Base-by-base conservation (phyloP, 1,139 yeast genomes). In the Sugiyamaella castrensis region DNA sequence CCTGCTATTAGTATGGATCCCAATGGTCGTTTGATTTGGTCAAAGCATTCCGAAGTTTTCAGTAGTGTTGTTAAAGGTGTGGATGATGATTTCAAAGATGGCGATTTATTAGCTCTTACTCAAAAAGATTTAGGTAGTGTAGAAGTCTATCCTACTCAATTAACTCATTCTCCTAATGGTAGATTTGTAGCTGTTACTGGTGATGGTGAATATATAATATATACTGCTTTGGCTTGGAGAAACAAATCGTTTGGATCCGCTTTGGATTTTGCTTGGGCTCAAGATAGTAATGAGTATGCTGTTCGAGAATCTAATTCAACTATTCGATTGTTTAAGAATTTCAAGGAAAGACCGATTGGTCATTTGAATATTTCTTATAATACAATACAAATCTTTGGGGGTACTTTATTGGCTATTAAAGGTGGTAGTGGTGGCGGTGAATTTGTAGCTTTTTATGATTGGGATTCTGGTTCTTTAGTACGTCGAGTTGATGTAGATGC, bases 171-270 rank as follows among this genome's bases (percentile, higher is more conserved):
- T 36, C 98, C 98, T 54, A 92, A 94, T 66, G 99, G 99, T 53
- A 82, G 97, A 70, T 92, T 87, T 67, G 98, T 91, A 36, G 86
- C 98, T 26, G 97, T 92, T 43, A 86, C 94, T 51, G 99, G 99
- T 64, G 98, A 94, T 71, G 98, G 97, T 53, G 98, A 92, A 70
- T 92, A 88, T 68, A 88, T 92, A 61, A 84, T 94, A 50, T 94
- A 92, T 72, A 89, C 98, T 7, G 94, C 98, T 1, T 79, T 94
- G 63, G 98, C 98, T 1, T 92, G 98, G 98, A 82, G 98, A 73
- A 89, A 94, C 60, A 92, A 89, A 71, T 79, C 91, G 45, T 92
- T 87, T 68, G 98, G 98, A 56, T 78, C 81, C 51, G 97, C 96
- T 12, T 72, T 82, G 52, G 97, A 89, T 64, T 89, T 94, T 68